phyloP scores from a whole-genome alignment of 805 yeast species.

The Metschnikowia koreensis region DNA sequence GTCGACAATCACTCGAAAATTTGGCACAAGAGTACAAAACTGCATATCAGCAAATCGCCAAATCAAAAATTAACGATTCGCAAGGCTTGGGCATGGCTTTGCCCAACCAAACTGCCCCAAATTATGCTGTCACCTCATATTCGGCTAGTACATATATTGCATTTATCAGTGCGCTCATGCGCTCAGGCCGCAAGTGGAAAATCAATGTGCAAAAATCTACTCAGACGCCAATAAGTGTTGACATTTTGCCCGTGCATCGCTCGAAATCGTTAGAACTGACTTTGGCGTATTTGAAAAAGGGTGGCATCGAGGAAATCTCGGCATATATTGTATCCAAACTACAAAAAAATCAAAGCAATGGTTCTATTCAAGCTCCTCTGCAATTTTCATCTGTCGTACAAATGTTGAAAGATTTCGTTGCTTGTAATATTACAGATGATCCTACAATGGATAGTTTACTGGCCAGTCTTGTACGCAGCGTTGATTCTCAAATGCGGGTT shows the following conservation, averaged over 20 bases:
- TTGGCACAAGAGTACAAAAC: neutral
- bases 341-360: neutral
- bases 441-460: conserved; percentile 48
- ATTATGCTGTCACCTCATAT: conserved; percentile 3
- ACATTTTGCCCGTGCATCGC: conserved; percentile 29
- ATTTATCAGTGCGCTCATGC: conserved; percentile 12
- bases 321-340: conserved; percentile 14
- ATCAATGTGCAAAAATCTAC: conserved; percentile 26
- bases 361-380: conserved; percentile 7
- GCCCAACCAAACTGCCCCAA: conserved; percentile 2
- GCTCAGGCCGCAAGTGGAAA: conserved; percentile 17
- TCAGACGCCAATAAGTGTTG: conserved; percentile 34
- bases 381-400: conserved; percentile 38
- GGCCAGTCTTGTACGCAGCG: conserved; percentile 28
- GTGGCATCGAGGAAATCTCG: conserved; percentile 23
- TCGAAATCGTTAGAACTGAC: conserved; percentile 14
- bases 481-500: conserved; percentile 19
- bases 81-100: conserved; percentile 5
- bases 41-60: neutral
- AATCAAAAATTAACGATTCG: neutral
- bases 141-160: conserved; percentile 17
- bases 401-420: conserved; percentile 53
- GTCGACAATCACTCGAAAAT: neutral
- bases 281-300: conserved; percentile 22
- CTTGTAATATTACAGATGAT: conserved; percentile 50